Evolutionary conservation across 257 asterid genomes (phyloP), one percentile per base, ranked within the genome.

Genomic region (Lithospermum erythrorhizon): DNA sequence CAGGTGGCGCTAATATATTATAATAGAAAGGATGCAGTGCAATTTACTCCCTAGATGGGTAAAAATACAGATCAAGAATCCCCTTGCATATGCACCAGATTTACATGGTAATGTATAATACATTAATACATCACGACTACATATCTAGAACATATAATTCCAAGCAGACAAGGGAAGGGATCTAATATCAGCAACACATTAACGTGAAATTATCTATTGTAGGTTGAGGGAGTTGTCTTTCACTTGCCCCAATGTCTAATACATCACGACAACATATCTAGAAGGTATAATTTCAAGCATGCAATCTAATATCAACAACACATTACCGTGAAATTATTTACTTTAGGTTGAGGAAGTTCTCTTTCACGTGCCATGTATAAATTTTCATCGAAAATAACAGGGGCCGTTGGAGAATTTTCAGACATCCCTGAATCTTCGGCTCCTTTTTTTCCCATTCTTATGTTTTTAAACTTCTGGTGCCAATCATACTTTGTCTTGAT

Each of bases 381-480:
- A 77, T 93, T 93, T 29, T 86, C 95, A 77, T 93, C 94, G 71
- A 86, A 86, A 68, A 82, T 75, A 72, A 95, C 94, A 51, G 79
- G 82, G 4, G 98, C 95, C 97, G 89, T 89, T 68, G 78, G 63
- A 70, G 87, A 76, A 81, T 71, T 77, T 58, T 82, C 95, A 8
- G 82, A 66, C 72, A 78, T 82, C 65, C 72, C 82, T 6, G 68
- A 67, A 63, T 83, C 90, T 73, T 84, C 85, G 14, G 75, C 69
- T 65, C 89, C 90, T 66, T 55, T 82, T 73, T 78, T 91, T 32
- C 98, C 91, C 68, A 78, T 73, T 68, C 95, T 72, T 21, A 93
- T 71, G 68, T 76, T 86, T 73, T 82, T 79, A 29, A 93, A 79
- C 71, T 84, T 81, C 75, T 82, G 94, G 16, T 84, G 95, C 98